Evolutionary conservation across 257 asterid genomes (phyloP), one percentile per base, ranked within the genome.

Genomic region (Salvia hispanica): DNA sequence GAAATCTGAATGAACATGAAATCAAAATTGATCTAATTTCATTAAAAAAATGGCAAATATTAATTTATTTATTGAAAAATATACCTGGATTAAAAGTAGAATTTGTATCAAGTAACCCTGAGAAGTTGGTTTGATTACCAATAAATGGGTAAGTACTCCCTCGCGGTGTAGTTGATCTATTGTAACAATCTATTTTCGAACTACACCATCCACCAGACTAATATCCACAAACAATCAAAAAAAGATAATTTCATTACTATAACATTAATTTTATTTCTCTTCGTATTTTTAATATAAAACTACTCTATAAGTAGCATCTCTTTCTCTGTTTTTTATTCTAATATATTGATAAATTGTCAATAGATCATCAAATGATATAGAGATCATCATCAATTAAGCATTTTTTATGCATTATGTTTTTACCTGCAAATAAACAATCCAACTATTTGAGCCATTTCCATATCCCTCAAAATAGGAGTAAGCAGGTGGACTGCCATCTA

Each of bases 161-260:
- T 47, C 45, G 69, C 0, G 39, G 52, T 2, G 56, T 18, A 31
- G 11, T 75, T 9, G 71, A 31, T 61, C 67, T 46, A 4, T 60
- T 28, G 18, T 4, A 6, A 43, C 82, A 78, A 2, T 40, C 59
- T 0, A 6, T 1, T n/a, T 28, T 33, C 15, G 77, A 68, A 3
- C 3, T 28, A 58, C 82, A 77, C 82, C 82, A 77, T 51, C 76
- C 82, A 25, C 82, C 82, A 13, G 76, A 75, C 82, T 77, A 56
- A 58, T 28, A 2, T 21, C 5, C 28, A 15, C 0, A 14, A 39
- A 39, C 8, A 39, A 39, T 3, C 0, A 39, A 39, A 6, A 6
- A 6, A 39, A 39, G 7, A 37, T 1, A 39, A 25, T 1, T 25
- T 25, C 9, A 39, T 39, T 39, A 39, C 1, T 7, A 5, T 36